A percentile compares a stretch with the other conserved stretches of the same genome.
Conservation (phyloP, 345 rosid genomes). For the Noccaea caerulescens region DNA sequence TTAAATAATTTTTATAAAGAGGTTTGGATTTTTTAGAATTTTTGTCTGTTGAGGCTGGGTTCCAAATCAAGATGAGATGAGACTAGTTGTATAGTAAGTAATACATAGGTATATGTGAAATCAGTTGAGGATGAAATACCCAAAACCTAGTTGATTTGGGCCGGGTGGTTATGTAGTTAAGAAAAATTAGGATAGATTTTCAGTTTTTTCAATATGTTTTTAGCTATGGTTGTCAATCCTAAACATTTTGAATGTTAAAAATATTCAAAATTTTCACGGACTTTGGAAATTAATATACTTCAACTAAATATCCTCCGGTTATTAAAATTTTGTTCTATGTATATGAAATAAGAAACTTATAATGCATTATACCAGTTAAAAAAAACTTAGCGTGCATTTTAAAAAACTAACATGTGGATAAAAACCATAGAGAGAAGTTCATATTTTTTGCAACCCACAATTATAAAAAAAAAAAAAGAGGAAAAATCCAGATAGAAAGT, state of each 20-base stretch:
- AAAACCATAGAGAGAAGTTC: not conserved
- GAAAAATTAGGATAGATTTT: not conserved
- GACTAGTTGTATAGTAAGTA: not conserved
- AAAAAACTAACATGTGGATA: not conserved
- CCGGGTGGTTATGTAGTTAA: not conserved
- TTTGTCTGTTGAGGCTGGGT: not conserved
- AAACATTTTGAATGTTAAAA: not conserved
- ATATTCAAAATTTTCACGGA: not conserved
- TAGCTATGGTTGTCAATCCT: not conserved
- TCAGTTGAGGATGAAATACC: not conserved
- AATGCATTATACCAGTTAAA: too few relatives aligned
- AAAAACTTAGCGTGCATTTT: too few relatives aligned
- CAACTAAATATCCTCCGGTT: not conserved
- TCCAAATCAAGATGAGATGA: not conserved
- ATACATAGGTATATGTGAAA: not conserved
- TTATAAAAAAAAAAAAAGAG: not conserved
- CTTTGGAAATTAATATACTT: not conserved
- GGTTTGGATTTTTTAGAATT: not conserved
- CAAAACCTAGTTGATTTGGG: not conserved
- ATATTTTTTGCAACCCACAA: not conserved
- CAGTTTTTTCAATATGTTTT: not conserved
- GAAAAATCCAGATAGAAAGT: too few relatives aligned
- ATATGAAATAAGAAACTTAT: not conserved
- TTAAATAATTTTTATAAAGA: not conserved
- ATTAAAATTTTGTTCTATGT: not conserved